Conservation (phyloP, 331 rosid species). For the Ulmus americana region DNA sequence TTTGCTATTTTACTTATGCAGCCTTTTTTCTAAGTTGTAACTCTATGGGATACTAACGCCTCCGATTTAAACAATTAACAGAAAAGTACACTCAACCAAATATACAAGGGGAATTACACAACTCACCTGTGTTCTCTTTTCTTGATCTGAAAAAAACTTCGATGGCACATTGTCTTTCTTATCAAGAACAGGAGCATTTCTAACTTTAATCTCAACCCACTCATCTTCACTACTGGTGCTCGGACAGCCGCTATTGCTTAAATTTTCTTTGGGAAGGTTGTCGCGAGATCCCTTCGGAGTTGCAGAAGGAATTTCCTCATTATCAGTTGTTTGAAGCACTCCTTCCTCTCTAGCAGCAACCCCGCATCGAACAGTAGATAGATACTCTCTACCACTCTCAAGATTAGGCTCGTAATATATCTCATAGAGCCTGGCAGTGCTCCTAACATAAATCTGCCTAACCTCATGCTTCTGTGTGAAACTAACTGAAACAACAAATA, state of each 20-base stretch:
- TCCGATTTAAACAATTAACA: too few relatives aligned
- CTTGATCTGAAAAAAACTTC: slow-evolving; percentile 14
- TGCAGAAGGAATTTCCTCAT: slow-evolving; percentile 28
- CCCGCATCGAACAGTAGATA: slow-evolving; percentile 71
- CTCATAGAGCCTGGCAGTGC: slow-evolving; percentile 79
- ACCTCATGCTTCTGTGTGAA: slow-evolving; percentile 58
- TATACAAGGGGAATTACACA: slow-evolving; percentile 6
- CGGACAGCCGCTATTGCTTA: slow-evolving; percentile 24
- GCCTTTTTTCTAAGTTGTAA: background rate
- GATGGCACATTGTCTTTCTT: too few relatives aligned
- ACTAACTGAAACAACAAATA: slow-evolving; percentile 42
- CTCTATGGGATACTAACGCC: too few relatives aligned
- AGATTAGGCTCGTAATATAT: slow-evolving; percentile 42
- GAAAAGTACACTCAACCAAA: background rate
- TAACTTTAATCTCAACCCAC: slow-evolving; percentile 74
- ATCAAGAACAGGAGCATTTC: background rate
- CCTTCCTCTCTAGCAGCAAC: slow-evolving; percentile 56
- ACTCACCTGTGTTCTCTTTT: slow-evolving; percentile 43
- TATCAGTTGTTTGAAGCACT: slow-evolving; percentile 33
- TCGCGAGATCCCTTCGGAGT: slow-evolving; percentile 26
- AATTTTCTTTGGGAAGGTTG: slow-evolving; percentile 26
- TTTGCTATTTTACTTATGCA: background rate
- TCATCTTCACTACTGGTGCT: slow-evolving; percentile 55
- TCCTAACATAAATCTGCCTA: slow-evolving; percentile 68
- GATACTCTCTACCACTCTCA: slow-evolving; percentile 47